Percentiles rank a stretch among this genome's conserved stretches.
These are phyloP conservation scores for Echinosophora koreensis DNA, from an alignment of 306 rosid species.

Conservation along the genomic window DNA sequence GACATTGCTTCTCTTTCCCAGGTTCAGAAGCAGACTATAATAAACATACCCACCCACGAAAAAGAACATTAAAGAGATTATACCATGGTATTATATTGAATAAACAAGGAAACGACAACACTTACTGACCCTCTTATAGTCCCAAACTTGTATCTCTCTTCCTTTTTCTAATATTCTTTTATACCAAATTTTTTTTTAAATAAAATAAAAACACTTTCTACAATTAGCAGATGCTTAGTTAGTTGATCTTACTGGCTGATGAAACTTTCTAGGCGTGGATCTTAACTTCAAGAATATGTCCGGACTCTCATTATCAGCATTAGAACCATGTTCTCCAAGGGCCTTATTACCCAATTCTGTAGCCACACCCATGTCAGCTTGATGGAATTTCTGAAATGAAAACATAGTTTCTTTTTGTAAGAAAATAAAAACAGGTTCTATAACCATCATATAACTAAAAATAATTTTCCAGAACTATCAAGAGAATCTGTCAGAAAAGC, in stretches of 20 bases:
- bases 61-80: not conserved
- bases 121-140: not conserved
- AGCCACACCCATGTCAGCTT: constrained; percentile 56
- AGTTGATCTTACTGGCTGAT: constrained; percentile 62
- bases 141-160: not conserved
- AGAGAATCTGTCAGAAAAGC: constrained; percentile 24
- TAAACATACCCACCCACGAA: constrained; percentile 33
- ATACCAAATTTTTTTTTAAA: too few species aligned
- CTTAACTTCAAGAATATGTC: constrained; percentile 54
- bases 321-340: constrained; percentile 52
- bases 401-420: constrained; percentile 34
- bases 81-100: constrained; percentile 7
- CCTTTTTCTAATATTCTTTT: not conserved
- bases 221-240: constrained; percentile 28
- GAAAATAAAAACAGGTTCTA: constrained; percentile 5
- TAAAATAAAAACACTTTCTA: not conserved
- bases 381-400: constrained; percentile 65
- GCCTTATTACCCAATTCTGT: constrained; percentile 57
- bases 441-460: not conserved
- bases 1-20: constrained; percentile 57
- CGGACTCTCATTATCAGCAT: constrained; percentile 48
- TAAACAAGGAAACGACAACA: not conserved
- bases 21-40: constrained; percentile 61
- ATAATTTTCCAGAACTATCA: constrained; percentile 13
- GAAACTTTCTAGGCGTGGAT: constrained; percentile 55